Evolutionary conservation across 73 alveolate species (phyloP).

Genomic region (Paramecium sexaurelia): DNA sequence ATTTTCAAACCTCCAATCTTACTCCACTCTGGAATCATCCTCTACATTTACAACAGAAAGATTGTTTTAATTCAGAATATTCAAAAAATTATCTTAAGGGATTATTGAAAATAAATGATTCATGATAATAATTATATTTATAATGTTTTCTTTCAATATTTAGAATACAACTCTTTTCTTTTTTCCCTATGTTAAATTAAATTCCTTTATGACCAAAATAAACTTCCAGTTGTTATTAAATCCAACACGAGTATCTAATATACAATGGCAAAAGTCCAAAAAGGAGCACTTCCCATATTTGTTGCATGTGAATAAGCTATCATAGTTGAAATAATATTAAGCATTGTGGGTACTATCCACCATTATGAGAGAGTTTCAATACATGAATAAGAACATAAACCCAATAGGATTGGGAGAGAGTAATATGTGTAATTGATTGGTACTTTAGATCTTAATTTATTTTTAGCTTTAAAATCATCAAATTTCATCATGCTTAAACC

Average conservation of each 20-base stretch:
- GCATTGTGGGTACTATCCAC: not conserved
- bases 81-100: not conserved
- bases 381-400: not conserved
- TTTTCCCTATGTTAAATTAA: not conserved
- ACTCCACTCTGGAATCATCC: not conserved
- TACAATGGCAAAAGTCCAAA: not conserved
- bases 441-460: not conserved
- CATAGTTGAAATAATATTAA: not conserved
- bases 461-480: not conserved
- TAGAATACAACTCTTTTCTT: not conserved
- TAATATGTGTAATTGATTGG: not conserved
- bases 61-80: not conserved
- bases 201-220: not conserved
- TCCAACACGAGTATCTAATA: not conserved
- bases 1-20: not conserved
- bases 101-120: not conserved
- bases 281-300: not conserved
- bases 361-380: not conserved
- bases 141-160: not conserved
- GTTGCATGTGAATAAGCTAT: not conserved
- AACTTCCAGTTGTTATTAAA: not conserved
- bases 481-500: not conserved
- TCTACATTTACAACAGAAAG: not conserved
- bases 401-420: not conserved
- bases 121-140: not conserved